Evolutionary conservation across 2,329 filamentous ascomycete genomes (phyloP).

Genomic region (Beauveria sp.): DNA sequence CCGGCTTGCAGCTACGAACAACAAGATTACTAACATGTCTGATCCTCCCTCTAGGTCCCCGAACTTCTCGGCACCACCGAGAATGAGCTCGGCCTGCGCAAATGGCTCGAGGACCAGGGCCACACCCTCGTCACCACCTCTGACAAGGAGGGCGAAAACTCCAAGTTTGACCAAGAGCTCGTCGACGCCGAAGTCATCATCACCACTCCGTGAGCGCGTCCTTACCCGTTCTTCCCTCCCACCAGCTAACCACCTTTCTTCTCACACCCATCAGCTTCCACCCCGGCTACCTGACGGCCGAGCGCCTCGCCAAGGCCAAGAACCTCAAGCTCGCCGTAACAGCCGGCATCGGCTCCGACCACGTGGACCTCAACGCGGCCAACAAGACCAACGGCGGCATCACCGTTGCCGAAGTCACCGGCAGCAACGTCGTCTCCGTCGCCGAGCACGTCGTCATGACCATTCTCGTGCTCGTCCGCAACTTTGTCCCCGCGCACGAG

Average conservation of each 20-base stretch:
- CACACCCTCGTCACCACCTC: slow-evolving; percentile 96
- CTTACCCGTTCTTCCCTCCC: background rate
- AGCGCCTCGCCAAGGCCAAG: slow-evolving; percentile 96
- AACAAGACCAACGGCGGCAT: slow-evolving; percentile 98
- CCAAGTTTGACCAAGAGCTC: slow-evolving; percentile 88
- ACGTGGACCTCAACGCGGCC: slow-evolving; percentile 92
- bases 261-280: slow-evolving; percentile 62
- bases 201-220: slow-evolving; percentile 70
- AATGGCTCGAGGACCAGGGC: slow-evolving; percentile 95
- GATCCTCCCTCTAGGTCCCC: slow-evolving; percentile 47
- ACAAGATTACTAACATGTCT: background rate
- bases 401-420: slow-evolving; percentile 95
- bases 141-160: slow-evolving; percentile 92
- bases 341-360: slow-evolving; percentile 95
- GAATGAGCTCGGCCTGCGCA: slow-evolving; percentile 94
- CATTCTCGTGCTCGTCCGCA: slow-evolving; percentile 89
- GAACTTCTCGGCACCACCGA: slow-evolving; percentile 89
- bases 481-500: slow-evolving; percentile 97
- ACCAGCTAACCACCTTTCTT: background rate
- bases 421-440: slow-evolving; percentile 96
- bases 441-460: slow-evolving; percentile 99
- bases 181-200: slow-evolving; percentile 98
- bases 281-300: slow-evolving; percentile 92
- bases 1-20: background rate
- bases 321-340: slow-evolving; percentile 97